Evolutionary conservation across 352 stramenopile genomes (phyloP).

Genomic region (Pythium periplocum): DNA sequence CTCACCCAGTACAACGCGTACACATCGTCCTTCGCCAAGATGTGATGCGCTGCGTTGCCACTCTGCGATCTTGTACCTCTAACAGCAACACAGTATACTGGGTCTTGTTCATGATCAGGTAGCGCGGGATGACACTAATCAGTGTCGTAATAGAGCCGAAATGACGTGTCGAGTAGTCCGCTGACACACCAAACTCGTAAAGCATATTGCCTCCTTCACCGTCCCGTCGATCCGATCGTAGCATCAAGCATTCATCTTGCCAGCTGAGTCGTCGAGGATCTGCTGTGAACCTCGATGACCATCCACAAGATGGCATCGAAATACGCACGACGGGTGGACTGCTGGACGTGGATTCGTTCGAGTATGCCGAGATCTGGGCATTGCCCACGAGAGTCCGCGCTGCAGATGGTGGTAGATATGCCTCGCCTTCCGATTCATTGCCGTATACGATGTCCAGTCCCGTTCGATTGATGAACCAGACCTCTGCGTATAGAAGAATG

Average conservation of each 20-base stretch:
- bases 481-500: slow-evolving; percentile 50
- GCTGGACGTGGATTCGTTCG: slow-evolving; percentile 17
- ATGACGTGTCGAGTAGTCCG: slow-evolving; percentile 75
- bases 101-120: slow-evolving; percentile 67
- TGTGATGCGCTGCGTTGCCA: slow-evolving; percentile 60
- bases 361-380: slow-evolving; percentile 73
- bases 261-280: slow-evolving; percentile 73
- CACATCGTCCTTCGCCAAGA: slow-evolving; percentile 57
- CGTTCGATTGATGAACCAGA: slow-evolving; percentile 83
- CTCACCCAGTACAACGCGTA: slow-evolving; percentile 80
- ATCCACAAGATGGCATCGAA: slow-evolving; percentile 46
- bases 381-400: slow-evolving; percentile 68
- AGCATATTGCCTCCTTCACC: slow-evolving; percentile 29
- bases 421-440: slow-evolving; percentile 53
- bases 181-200: slow-evolving; percentile 79
- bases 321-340: slow-evolving; percentile 48
- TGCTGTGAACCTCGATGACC: slow-evolving; percentile 66
- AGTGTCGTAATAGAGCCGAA: slow-evolving; percentile 82
- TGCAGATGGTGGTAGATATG: slow-evolving; percentile 44
- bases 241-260: slow-evolving; percentile 76
- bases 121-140: slow-evolving; percentile 79
- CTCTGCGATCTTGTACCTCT: slow-evolving; percentile 18
- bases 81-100: slow-evolving; percentile 61
- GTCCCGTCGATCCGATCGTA: slow-evolving; percentile 30
- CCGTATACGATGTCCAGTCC: slow-evolving; percentile 70